phyloP scores from a whole-genome alignment of 169 alveolate species.

The Plasmodium cynomolgi region DNA sequence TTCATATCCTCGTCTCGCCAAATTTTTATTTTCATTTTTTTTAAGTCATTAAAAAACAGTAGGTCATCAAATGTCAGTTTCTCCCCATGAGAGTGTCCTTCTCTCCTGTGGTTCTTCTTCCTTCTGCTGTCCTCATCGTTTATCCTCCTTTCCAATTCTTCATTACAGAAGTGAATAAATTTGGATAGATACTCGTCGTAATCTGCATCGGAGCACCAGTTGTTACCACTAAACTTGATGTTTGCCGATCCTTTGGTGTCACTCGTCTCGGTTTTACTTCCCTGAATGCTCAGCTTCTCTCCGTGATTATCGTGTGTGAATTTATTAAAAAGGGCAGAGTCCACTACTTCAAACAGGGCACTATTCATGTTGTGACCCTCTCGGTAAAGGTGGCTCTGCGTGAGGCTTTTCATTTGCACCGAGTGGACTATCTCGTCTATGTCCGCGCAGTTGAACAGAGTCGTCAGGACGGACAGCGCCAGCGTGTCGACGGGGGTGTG shows the following conservation, averaged over 20 bases:
- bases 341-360: background rate
- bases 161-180: constrained; percentile 33
- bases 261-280: background rate
- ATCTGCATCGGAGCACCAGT: background rate
- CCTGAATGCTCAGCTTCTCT: constrained; percentile 14
- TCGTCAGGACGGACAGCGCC: constrained; percentile 24
- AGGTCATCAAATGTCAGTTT: constrained; percentile 12
- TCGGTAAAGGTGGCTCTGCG: background rate
- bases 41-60: constrained; percentile 17
- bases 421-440: constrained; percentile 42
- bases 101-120: background rate
- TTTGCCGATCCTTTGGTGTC: background rate
- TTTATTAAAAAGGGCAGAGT: constrained; percentile 20
- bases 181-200: constrained; percentile 1
- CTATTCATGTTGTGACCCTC: background rate
- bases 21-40: constrained; percentile 11
- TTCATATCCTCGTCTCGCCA: constrained; percentile 16
- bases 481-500: background rate
- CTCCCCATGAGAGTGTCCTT: background rate
- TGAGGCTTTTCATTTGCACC: background rate
- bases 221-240: background rate
- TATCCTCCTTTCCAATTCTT: background rate
- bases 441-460: constrained; percentile 59
- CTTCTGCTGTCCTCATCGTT: background rate
- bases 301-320: constrained; percentile 28